phyloP scores from a whole-genome alignment of 179 eudicot species.

The Patellifolia procumbens region DNA sequence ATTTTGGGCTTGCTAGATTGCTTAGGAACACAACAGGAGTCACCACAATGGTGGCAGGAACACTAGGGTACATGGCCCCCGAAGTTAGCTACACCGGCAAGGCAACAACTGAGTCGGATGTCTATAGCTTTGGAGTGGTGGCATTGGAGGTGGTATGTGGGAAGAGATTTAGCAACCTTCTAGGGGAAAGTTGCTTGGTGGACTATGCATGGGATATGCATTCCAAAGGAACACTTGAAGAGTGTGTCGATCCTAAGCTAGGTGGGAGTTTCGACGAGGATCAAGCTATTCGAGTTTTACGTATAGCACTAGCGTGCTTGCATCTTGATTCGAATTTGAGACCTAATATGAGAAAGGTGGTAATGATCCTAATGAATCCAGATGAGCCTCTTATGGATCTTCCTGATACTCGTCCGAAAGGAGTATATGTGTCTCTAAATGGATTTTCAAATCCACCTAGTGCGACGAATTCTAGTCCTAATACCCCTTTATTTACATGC shows the following conservation, averaged over 20 bases:
- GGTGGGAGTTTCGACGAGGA: slow-evolving; percentile 38
- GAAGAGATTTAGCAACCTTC: slow-evolving; percentile 48
- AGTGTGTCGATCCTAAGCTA: slow-evolving; percentile 51
- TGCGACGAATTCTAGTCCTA: slow-evolving; percentile 14
- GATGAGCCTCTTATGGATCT: slow-evolving; percentile 56
- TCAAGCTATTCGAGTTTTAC: slow-evolving; percentile 43
- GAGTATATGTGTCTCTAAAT: slow-evolving; percentile 33
- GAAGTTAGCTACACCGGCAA: slow-evolving; percentile 66
- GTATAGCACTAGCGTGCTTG: slow-evolving; percentile 56
- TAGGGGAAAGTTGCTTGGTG: slow-evolving; percentile 59
- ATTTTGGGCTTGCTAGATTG: slow-evolving; percentile 69
- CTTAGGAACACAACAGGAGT: slow-evolving; percentile 47
- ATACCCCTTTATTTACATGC: slow-evolving; percentile 8
- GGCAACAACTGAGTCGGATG: slow-evolving; percentile 64
- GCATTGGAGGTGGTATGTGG: slow-evolving; percentile 71
- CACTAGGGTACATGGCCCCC: slow-evolving; percentile 73
- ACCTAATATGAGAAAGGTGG: slow-evolving; percentile 68
- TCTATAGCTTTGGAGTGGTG: slow-evolving; percentile 73
- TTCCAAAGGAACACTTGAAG: slow-evolving; percentile 35
- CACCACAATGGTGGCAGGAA: slow-evolving; percentile 72
- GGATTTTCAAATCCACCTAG: slow-evolving; percentile 34
- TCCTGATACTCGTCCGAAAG: slow-evolving; percentile 38
- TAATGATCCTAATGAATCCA: slow-evolving; percentile 52
- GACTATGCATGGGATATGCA: slow-evolving; percentile 57
- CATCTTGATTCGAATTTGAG: slow-evolving; percentile 48